Conservation (phyloP, 441 rosid species). For the Daphne laureola region DNA sequence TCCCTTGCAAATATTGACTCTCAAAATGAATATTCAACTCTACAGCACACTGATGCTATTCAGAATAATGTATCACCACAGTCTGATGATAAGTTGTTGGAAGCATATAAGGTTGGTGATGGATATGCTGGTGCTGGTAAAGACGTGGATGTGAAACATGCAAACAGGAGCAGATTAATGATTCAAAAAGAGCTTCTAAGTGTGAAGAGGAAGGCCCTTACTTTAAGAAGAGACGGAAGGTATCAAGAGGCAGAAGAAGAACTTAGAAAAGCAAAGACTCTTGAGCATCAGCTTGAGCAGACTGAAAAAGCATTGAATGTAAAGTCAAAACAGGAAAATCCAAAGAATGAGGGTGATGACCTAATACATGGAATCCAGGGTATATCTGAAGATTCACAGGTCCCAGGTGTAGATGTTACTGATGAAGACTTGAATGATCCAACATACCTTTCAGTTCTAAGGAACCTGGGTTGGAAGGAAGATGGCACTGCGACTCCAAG, state of each 20-base stretch:
- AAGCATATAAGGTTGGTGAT: conserved; percentile 15
- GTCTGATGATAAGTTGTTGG: conserved; percentile 14
- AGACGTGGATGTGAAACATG: conserved; percentile 21
- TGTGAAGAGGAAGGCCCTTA: conserved; percentile 68
- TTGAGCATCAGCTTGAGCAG: conserved; percentile 71
- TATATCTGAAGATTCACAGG: conserved; percentile 17
- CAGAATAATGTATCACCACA: conserved; percentile 16
- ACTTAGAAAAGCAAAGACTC: conserved; percentile 54
- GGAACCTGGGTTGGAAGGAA: conserved; percentile 68
- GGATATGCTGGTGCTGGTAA: conserved; percentile 17
- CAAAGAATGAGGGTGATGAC: conserved; percentile 16
- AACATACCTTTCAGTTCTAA: conserved; percentile 45
- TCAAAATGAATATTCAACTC: conserved; percentile 10
- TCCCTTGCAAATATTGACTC: conserved; percentile 37
- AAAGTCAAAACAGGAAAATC: conserved; percentile 18
- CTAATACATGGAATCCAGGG: conserved; percentile 20
- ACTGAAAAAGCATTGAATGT: conserved; percentile 38
- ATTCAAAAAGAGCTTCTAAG: conserved; percentile 76
- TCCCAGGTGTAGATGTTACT: conserved; percentile 47
- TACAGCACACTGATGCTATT: neutral
- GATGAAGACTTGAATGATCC: conserved; percentile 72
- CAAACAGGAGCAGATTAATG: conserved; percentile 43
- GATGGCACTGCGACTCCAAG: conserved; percentile 26
- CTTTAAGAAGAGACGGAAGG: conserved; percentile 73
- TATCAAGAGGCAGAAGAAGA: conserved; percentile 68